Evolutionary conservation across 345 rosid genomes (phyloP).

Genomic region (Cardamine resedifolia): DNA sequence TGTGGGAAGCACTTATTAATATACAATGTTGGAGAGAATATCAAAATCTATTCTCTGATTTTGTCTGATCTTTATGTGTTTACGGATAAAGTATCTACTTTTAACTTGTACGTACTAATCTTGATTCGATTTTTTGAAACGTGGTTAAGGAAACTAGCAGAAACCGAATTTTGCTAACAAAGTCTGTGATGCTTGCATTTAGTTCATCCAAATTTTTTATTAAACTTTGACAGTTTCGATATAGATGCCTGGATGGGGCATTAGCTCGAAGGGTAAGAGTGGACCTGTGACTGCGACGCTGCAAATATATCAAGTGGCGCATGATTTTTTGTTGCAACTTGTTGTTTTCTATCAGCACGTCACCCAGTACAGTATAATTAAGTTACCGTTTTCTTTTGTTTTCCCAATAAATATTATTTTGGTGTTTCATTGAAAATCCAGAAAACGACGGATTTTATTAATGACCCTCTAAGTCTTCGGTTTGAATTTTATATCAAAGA

Average conservation of each 20-base stretch:
- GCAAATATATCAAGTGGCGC: conserved; percentile 23
- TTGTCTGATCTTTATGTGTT: too few relatives aligned
- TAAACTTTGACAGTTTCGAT: not conserved
- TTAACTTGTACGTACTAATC: not conserved
- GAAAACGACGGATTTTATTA: conserved; percentile 4
- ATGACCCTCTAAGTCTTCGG: conserved; percentile 2
- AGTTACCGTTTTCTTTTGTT: conserved; percentile 12
- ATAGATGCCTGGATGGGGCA: not conserved
- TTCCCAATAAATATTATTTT: conserved; percentile 11
- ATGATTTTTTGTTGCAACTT: conserved; percentile 22
- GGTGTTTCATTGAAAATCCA: not conserved
- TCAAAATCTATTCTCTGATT: too few relatives aligned
- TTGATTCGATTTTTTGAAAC: not conserved
- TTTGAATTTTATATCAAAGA: not conserved
- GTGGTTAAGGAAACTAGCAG: not conserved
- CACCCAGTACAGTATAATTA: not conserved
- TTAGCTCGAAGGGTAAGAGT: not conserved
- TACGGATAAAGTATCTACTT: not conserved
- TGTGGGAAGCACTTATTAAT: not conserved
- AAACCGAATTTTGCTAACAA: not conserved
- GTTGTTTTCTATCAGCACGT: conserved; percentile 7
- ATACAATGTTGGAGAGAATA: too few relatives aligned
- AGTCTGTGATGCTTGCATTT: not conserved
- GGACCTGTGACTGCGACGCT: conserved; percentile 30
- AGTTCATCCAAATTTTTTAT: too few relatives aligned